These are phyloP conservation scores for Sporothrix luriei DNA, from an alignment of 2,329 filamentous ascomycete genomes.

Conservation along the genomic window DNA sequence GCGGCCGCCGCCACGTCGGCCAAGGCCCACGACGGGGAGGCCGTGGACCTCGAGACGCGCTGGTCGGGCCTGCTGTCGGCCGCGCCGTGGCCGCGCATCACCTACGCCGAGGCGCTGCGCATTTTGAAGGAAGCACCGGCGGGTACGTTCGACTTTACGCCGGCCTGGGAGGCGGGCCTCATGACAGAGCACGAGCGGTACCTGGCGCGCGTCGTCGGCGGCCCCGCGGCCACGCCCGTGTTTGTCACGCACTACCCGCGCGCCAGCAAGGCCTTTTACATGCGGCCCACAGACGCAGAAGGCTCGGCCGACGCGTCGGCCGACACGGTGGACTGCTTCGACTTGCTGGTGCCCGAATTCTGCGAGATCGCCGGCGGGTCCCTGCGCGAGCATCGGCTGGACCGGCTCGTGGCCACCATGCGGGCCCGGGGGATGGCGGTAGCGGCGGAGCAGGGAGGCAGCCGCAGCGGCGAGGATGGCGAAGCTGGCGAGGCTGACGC, in stretches of 20 bases:
- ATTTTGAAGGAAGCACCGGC: conserved; percentile 61
- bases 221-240: conserved; percentile 61
- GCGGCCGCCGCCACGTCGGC: conserved; percentile 44
- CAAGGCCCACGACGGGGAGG: conserved; percentile 42
- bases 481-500: neutral
- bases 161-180: conserved; percentile 71
- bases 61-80: conserved; percentile 68
- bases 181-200: conserved; percentile 93
- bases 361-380: conserved; percentile 88
- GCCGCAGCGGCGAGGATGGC: too few relatives aligned
- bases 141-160: conserved; percentile 64
- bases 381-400: conserved; percentile 72
- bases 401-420: conserved; percentile 30
- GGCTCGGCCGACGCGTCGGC: neutral
- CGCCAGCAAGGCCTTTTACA: conserved; percentile 85
- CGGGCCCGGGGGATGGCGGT: conserved; percentile 28
- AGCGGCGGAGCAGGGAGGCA: neutral
- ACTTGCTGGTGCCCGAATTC: conserved; percentile 80
- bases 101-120: conserved; percentile 76
- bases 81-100: conserved; percentile 74
- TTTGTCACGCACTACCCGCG: conserved; percentile 95
- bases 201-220: conserved; percentile 64
- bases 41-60: conserved; percentile 60
- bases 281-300: conserved; percentile 46
- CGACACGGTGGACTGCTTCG: conserved; percentile 83